phyloP scores from a whole-genome alignment of 2,329 filamentous ascomycete species.

The Fusarium chlamydosporum region DNA sequence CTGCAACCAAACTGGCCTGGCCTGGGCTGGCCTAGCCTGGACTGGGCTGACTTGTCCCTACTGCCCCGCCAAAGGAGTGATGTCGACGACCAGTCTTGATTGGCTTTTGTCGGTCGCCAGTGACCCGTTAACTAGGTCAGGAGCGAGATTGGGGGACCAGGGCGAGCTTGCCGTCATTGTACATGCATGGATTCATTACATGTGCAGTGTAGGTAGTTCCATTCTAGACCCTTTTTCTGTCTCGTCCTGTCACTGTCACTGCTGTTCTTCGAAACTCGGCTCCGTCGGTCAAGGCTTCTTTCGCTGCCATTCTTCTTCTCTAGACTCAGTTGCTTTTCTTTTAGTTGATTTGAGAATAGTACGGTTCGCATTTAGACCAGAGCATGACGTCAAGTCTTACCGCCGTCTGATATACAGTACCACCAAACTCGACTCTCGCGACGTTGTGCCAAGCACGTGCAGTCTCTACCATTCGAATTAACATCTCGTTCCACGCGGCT shows the following conservation, averaged over 20 bases:
- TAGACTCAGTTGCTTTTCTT: neutral
- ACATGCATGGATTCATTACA: constrained; percentile 30
- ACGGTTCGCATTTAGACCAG: constrained; percentile 19
- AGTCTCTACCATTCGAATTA: constrained; percentile 4
- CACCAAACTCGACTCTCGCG: constrained; percentile 4
- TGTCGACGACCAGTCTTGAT: constrained; percentile 40
- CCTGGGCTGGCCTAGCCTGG: too few relatives aligned
- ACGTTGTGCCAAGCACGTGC: constrained; percentile 28
- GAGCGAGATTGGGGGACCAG: constrained; percentile 43
- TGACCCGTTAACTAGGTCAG: constrained; percentile 20
- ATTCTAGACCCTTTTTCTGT: constrained; percentile 44
- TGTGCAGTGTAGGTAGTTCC: constrained; percentile 18
- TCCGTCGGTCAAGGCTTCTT: constrained; percentile 33
- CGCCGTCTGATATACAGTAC: constrained; percentile 24
- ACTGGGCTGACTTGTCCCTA: neutral
- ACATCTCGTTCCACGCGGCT: neutral
- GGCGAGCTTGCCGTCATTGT: constrained; percentile 49
- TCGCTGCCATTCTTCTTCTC: constrained; percentile 6
- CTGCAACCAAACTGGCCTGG: too few relatives aligned
- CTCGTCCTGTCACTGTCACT: constrained; percentile 22
- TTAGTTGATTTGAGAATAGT: neutral
- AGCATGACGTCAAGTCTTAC: constrained; percentile 49
- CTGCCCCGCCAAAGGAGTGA: constrained; percentile 32
- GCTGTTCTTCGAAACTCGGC: constrained; percentile 22
- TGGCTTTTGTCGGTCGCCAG: constrained; percentile 23